Conservation (phyloP, 345 rosid species). For the Linum trigynum region DNA sequence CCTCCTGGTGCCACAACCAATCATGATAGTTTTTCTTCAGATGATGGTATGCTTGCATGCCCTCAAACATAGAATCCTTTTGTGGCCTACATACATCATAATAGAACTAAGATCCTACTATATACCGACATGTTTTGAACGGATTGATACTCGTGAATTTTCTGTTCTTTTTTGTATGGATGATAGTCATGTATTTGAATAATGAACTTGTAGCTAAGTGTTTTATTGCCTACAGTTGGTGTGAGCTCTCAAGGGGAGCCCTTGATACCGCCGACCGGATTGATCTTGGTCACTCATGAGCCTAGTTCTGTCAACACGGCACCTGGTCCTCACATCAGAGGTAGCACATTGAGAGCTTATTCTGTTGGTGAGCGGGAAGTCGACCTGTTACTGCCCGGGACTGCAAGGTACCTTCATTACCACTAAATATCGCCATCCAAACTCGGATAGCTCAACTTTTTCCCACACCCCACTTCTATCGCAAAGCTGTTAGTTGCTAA, state of each 20-base stretch:
- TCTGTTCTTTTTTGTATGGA: too few relatives aligned
- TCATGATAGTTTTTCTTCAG: constrained; percentile 33
- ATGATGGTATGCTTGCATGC: constrained; percentile 32
- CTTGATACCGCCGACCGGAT: constrained; percentile 53
- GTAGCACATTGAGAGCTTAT: constrained; percentile 57
- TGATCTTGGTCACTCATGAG: constrained; percentile 65
- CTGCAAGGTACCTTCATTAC: constrained; percentile 46
- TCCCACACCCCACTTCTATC: neutral
- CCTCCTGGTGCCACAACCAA: constrained; percentile 35
- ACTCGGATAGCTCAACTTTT: neutral
- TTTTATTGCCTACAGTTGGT: constrained; percentile 22
- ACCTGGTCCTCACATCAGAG: constrained; percentile 86
- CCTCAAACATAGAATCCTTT: too few relatives aligned
- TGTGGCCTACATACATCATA: too few relatives aligned
- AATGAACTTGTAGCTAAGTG: too few relatives aligned
- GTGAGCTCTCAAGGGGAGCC: constrained; percentile 36
- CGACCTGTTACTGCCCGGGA: constrained; percentile 79
- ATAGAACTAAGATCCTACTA: neutral
- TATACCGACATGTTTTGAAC: neutral
- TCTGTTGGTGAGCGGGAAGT: constrained; percentile 74
- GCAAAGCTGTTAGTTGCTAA: neutral
- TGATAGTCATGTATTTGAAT: too few relatives aligned
- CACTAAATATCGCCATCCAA: neutral
- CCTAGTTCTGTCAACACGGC: constrained; percentile 53
- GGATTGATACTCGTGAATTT: too few relatives aligned